Conservation (phyloP, 2,329 filamentous ascomycete species). For the Fusarium chaquense region DNA sequence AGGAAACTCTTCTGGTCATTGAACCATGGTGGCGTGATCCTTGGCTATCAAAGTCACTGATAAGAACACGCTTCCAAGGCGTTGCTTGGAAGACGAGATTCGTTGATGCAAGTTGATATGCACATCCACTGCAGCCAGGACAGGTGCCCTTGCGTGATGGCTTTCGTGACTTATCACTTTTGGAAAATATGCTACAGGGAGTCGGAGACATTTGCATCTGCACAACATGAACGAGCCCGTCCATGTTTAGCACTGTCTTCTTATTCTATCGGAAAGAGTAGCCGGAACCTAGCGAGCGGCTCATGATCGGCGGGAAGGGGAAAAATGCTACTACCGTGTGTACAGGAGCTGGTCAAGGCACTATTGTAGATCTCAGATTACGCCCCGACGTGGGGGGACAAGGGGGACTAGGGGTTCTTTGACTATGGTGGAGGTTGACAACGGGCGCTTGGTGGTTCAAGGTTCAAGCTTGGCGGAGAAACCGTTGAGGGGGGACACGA, state of each 20-base stretch:
- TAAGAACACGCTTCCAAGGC: not conserved
- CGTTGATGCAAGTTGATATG: not conserved
- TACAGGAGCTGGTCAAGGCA: not conserved
- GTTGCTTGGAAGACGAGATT: not conserved
- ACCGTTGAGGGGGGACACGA: constrained; percentile 1
- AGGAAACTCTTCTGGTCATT: not conserved
- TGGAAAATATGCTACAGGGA: constrained; percentile 1
- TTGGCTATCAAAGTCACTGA: not conserved
- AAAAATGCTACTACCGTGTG: not conserved
- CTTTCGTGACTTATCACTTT: constrained; percentile 2
- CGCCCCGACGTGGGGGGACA: constrained; percentile 15
- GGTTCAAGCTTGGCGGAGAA: constrained; percentile 7
- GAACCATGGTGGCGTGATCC: not conserved
- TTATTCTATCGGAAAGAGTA: constrained; percentile 14
- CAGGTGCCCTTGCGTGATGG: constrained; percentile 2
- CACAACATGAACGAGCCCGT: constrained; percentile 1
- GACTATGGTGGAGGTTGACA: constrained; percentile 13
- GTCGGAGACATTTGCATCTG: constrained; percentile 13
- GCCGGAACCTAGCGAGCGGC: constrained; percentile 12
- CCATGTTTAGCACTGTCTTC: constrained; percentile 1
- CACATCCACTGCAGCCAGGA: not conserved
- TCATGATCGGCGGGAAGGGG: constrained; percentile 14
- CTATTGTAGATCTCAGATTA: constrained; percentile 19
- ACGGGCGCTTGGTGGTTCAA: constrained; percentile 17
- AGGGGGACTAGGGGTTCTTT: not conserved